Evolutionary conservation across 2,329 filamentous ascomycete species (phyloP), one percentile per base, ranked within the genome.

Genomic region (Aspergillus pseudoterreus): DNA sequence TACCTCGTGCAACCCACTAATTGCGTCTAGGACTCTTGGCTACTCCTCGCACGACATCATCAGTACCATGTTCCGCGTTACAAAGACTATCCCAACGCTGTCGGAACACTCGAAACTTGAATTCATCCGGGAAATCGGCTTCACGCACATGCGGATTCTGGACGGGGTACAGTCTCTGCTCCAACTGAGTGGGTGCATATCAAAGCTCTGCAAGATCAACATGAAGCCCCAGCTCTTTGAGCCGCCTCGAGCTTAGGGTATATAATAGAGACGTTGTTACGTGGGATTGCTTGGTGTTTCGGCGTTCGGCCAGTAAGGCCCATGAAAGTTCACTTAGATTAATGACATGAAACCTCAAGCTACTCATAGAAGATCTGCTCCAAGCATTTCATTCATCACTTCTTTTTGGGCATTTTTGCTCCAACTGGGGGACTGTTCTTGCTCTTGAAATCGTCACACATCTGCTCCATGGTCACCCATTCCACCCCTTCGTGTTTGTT

Each of bases 31-130:
- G 81, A 84, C 87, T 54, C 76, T 97, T 54, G 94, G 94, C 12
- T 99, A 99, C 75, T 96, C 90, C n/a, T 95, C 90, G 62, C 92
- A 99, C 75, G 94, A 99, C 71, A 96, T 99, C 63, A 95, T 99
- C 71, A 95, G 88, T 74, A 99, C 92, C 55, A 99, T 99, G 94
- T 97, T 99, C 79, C 86, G 87, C 66, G 94, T 99, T 54, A 97
- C 94, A 43, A 99, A 97, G 78, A 95, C 91, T 1, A 91, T 97
- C 53, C 88, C 90, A 2, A 90, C 87, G 1, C 76, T 99, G 51
- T 94, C 90, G 60, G 94, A 99, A 74, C 91, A 97, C 71, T 85
- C 91, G 14, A 96, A 96, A 76, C 78, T 99, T 55, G 92, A 97
- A 69, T 99, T 97, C 63, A 95, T 97, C 75, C 92, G 91, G 75